These are phyloP conservation scores for Gryganskiella cystojenkinii DNA, from an alignment of 192 early-diverging fungal species.

Conservation along the genomic window DNA sequence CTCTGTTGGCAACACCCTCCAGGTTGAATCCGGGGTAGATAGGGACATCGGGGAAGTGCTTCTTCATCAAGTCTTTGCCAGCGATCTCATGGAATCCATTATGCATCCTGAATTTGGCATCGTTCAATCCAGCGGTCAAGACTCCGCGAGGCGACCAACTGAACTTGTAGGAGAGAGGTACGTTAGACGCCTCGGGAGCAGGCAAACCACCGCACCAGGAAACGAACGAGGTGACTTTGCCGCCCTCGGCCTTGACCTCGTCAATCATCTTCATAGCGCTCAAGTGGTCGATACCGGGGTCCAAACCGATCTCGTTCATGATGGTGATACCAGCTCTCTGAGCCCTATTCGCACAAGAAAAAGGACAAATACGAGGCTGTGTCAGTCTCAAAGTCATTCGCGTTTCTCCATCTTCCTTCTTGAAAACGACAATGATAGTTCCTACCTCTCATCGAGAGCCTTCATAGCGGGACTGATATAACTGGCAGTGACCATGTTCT, in stretches of 20 bases:
- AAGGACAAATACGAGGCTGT: background rate
- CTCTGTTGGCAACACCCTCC: conserved; percentile 95
- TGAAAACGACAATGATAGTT: too few species aligned
- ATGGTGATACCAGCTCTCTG: conserved; percentile 85
- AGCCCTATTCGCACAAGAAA: conserved; percentile 58
- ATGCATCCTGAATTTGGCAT: conserved; percentile 79
- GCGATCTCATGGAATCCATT: conserved; percentile 69
- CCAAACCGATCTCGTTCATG: conserved; percentile 98
- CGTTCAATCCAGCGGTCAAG: conserved; percentile 87
- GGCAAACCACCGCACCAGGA: conserved; percentile 98
- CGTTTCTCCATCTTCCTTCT: too few species aligned
- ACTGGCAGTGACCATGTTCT: conserved; percentile 96
- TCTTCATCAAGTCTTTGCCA: conserved; percentile 73
- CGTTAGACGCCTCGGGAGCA: conserved; percentile 91
- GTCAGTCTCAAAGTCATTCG: too few species aligned
- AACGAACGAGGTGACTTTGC: conserved; percentile 80
- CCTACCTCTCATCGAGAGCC: conserved; percentile 72
- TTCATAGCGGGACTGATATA: conserved; percentile 96
- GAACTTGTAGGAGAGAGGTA: conserved; percentile 96
- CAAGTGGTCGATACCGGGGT: conserved; percentile 98
- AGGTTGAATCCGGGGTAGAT: conserved; percentile 91
- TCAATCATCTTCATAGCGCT: conserved; percentile 97
- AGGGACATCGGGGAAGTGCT: conserved; percentile 76
- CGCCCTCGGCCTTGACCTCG: conserved; percentile 80
- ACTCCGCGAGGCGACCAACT: conserved; percentile 95